Evolutionary conservation across 2,329 filamentous ascomycete genomes (phyloP).

Genomic region (Coniochaeta ligniaria): DNA sequence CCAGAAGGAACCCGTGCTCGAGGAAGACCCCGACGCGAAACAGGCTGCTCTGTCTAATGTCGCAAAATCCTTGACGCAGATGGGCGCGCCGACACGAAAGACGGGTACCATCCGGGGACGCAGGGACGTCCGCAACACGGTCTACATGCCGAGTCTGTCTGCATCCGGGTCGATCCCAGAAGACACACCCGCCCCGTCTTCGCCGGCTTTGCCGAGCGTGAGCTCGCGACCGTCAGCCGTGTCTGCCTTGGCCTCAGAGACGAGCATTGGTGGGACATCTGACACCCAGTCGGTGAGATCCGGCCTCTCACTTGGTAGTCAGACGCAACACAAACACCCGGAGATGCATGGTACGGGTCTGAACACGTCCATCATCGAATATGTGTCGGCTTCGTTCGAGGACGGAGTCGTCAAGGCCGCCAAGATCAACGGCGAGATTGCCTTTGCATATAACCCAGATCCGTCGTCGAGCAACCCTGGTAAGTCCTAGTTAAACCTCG

Average conservation of each 20-base stretch:
- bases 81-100: conserved; percentile 59
- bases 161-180: conserved; percentile 7
- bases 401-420: conserved; percentile 63
- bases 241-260: conserved; percentile 54
- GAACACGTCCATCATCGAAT: conserved; percentile 86
- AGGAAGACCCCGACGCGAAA: conserved; percentile 69
- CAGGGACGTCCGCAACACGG: conserved; percentile 84
- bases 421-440: conserved; percentile 80
- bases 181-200: conserved; percentile 11
- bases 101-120: conserved; percentile 77
- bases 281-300: conserved; percentile 92
- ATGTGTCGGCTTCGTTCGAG: conserved; percentile 78
- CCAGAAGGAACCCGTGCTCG: conserved; percentile 67
- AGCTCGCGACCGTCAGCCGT: conserved; percentile 38
- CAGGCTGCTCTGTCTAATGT: conserved; percentile 69
- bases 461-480: conserved; percentile 39
- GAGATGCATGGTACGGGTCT: conserved; percentile 75
- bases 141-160: conserved; percentile 58
- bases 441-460: conserved; percentile 67
- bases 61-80: conserved; percentile 60
- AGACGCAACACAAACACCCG: conserved; percentile 68
- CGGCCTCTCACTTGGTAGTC: conserved; percentile 67
- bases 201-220: conserved; percentile 26
- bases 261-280: conserved; percentile 52
- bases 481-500: conserved; percentile 27